These are phyloP conservation scores for Oidium heveae DNA, from an alignment of 2,329 filamentous ascomycete species.

Conservation along the genomic window DNA sequence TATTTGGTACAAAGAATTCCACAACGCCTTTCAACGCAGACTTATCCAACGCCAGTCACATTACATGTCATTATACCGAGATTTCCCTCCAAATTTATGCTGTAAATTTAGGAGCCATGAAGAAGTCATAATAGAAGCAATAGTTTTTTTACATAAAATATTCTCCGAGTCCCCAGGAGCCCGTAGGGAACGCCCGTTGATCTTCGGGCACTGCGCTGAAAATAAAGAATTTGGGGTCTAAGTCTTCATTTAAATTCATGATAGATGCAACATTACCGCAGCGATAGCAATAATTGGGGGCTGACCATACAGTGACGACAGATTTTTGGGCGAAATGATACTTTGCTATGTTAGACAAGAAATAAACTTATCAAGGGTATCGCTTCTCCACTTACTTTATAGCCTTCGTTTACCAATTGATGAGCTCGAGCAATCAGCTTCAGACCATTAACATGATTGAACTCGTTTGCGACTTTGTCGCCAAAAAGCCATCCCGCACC, in stretches of 20 bases:
- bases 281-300: conserved; percentile 22
- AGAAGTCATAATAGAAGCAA: background rate
- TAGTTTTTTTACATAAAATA: conserved; percentile 30
- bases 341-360: conserved; percentile 18
- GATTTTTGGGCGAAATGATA: conserved; percentile 92
- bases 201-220: conserved; percentile 78
- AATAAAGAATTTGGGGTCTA: conserved; percentile 79
- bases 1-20: conserved; percentile 2
- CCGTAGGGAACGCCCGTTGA: conserved; percentile 53
- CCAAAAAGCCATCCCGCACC: conserved; percentile 29
- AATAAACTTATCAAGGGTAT: background rate
- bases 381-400: conserved; percentile 25
- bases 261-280: conserved; percentile 41
- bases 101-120: background rate
- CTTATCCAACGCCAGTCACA: background rate
- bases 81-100: background rate
- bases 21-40: conserved; percentile 1
- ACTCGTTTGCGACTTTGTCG: conserved; percentile 50
- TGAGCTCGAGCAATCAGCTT: conserved; percentile 48
- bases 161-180: conserved; percentile 38
- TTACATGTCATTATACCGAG: conserved; percentile 2
- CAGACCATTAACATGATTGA: conserved; percentile 52
- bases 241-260: conserved; percentile 67
- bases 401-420: conserved; percentile 53
- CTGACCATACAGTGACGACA: conserved; percentile 51